Conservation (phyloP, 306 rosid genomes). For the Lagenaria siceraria region DNA sequence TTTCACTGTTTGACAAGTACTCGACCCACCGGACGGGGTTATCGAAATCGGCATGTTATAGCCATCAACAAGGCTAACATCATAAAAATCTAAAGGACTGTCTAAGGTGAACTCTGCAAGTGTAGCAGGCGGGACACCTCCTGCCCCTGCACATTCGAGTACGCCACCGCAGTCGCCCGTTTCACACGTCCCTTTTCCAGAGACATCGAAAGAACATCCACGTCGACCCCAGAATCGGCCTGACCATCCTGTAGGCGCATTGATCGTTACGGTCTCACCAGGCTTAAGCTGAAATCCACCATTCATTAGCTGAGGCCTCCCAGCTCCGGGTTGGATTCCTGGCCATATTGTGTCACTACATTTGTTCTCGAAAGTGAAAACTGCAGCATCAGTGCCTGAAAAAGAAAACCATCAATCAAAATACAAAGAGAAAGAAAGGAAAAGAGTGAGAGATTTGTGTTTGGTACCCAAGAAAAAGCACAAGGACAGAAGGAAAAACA, state of each 20-base stretch:
- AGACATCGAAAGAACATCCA: constrained; percentile 29
- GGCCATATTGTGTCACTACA: constrained; percentile 42
- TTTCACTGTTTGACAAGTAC: constrained; percentile 4
- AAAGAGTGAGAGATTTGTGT: not conserved
- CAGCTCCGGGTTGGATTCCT: constrained; percentile 33
- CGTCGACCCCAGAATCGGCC: constrained; percentile 44
- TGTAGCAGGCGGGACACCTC: constrained; percentile 42
- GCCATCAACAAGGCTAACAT: constrained; percentile 63
- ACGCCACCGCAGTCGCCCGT: constrained; percentile 51
- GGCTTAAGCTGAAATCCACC: constrained; percentile 32
- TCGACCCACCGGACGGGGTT: constrained; percentile 20
- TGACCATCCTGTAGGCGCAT: constrained; percentile 44
- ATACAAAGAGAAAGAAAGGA: not conserved
- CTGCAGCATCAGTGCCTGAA: constrained; percentile 39
- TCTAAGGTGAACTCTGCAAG: constrained; percentile 54
- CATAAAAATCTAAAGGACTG: constrained; percentile 40
- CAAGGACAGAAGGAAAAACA: not conserved
- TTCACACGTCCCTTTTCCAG: constrained; percentile 26
- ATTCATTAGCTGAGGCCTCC: constrained; percentile 29
- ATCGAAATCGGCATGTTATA: constrained; percentile 44
- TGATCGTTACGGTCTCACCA: constrained; percentile 13
- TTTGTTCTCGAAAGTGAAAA: constrained; percentile 33
- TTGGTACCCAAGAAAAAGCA: constrained; percentile 1
- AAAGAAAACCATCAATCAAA: not conserved
- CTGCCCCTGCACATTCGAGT: constrained; percentile 31